Evolutionary conservation across 2,329 filamentous ascomycete species (phyloP), one percentile per base, ranked within the genome.

Genomic region (Cryoendolithus antarcticus): DNA sequence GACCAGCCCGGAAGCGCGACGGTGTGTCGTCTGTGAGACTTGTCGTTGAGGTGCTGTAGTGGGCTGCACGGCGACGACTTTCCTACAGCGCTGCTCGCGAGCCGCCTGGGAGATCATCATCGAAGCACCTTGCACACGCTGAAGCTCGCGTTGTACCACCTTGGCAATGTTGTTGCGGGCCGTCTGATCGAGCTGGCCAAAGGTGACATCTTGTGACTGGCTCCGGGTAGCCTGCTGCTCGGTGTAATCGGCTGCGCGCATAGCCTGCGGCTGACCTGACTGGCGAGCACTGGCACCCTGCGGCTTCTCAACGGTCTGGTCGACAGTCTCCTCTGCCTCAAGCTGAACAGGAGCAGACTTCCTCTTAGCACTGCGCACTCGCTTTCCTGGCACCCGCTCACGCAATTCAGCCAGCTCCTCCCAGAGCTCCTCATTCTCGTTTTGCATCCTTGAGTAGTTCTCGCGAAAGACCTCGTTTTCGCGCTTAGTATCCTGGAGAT

Each of bases 401-500:
- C 59, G 55, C 38, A 69, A 57, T 3, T 54, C 53, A 27, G 62
- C 55, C 28, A 65, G 59, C 48, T 59, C 33, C 50, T 48, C 41
- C 37, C 48, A 48, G 34, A 60, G 32, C 47, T 95, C 85, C 55
- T 96, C 89, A 40, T 86, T 77, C 54, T 95, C 89, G 57, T 93
- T 86, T 42, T 93, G 76, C 11, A 93, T 69, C 2, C 79, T 43
- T 9, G 58, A 43, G 34, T 61, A 43, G 41, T 53, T 44, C 51
- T 59, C 43, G 13, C 85, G 65, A 1, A 82, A 75, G 32, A 80
- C 70, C 34, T 63, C 56, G 40, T 67, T 68, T 47, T 69, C 67
- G 6, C 47, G 57, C 53, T 63, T 66, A 27, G 69, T 48, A 48
- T 64, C 65, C 34, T 77, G 73, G 12, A 52, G 63, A 30, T 72